Conservation (phyloP, 2,329 filamentous ascomycete genomes). For the Colletotrichum cuscutae region DNA sequence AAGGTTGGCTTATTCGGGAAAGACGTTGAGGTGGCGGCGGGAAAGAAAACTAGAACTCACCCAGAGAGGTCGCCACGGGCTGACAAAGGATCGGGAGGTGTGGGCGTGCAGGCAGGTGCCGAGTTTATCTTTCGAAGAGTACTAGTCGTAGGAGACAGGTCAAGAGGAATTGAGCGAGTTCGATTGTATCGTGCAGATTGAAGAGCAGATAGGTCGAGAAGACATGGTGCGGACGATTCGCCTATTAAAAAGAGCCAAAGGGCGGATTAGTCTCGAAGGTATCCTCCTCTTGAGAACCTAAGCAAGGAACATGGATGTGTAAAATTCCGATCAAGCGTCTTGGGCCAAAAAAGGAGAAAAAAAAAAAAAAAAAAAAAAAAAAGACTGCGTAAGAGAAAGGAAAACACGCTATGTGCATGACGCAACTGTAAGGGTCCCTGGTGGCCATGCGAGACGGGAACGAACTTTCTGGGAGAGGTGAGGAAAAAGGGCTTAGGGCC, state of each 20-base stretch:
- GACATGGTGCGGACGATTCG: constrained; percentile 14
- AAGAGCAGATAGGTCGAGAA: constrained; percentile 19
- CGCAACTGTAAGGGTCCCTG: constrained; percentile 28
- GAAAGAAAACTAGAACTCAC: constrained; percentile 52
- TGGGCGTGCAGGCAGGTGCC: constrained; percentile 49
- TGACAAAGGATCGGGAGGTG: constrained; percentile 61
- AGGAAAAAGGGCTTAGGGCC: constrained; percentile 24
- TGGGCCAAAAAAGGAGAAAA: constrained; percentile 1
- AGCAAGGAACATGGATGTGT: constrained; percentile 10
- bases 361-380: neutral
- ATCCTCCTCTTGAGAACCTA: neutral
- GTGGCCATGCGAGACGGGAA: constrained; percentile 20
- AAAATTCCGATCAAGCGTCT: constrained; percentile 25
- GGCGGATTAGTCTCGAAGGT: constrained; percentile 13
- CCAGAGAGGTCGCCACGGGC: constrained; percentile 68
- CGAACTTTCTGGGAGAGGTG: neutral
- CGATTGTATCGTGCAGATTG: constrained; percentile 21
- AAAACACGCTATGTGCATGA: constrained; percentile 16
- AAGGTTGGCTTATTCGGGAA: neutral
- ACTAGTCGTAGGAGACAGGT: constrained; percentile 49
- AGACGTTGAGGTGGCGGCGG: neutral
- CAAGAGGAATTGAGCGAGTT: constrained; percentile 65
- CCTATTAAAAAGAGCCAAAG: constrained; percentile 34
- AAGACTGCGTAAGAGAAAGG: constrained; percentile 34
- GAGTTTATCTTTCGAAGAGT: constrained; percentile 50